These are phyloP conservation scores for Azolla pinnata DNA, from an alignment of 75 land plant species.

Conservation along the genomic window DNA sequence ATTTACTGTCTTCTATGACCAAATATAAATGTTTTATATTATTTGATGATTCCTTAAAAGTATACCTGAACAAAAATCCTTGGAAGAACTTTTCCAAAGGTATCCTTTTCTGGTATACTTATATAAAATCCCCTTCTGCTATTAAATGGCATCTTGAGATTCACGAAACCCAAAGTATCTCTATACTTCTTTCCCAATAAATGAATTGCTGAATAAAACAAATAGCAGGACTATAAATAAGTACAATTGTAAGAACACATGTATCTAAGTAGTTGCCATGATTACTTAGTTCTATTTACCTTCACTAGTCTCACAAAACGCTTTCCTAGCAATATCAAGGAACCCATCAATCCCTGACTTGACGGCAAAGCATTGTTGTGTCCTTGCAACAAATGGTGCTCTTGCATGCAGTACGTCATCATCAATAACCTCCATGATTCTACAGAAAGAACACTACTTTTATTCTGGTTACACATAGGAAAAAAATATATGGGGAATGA, in stretches of 20 bases:
- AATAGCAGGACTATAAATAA: too few relatives aligned
- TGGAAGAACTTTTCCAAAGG: slow-evolving; percentile 57
- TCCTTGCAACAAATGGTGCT: slow-evolving; percentile 79
- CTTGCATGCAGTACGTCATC: slow-evolving; percentile 87
- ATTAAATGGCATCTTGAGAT: slow-evolving; percentile 82
- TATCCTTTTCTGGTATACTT: slow-evolving; percentile 64
- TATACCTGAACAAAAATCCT: slow-evolving; percentile 79
- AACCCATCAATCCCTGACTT: slow-evolving; percentile 87
- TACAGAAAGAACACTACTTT: too few relatives aligned
- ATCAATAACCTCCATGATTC: slow-evolving; percentile 72
- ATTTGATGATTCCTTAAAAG: slow-evolving; percentile 3
- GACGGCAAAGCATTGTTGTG: slow-evolving; percentile 97
- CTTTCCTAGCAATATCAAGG: slow-evolving; percentile 75
- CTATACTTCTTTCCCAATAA: slow-evolving; percentile 76
- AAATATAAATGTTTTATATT: too few relatives aligned
- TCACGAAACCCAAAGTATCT: slow-evolving; percentile 65
- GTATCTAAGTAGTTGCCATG: too few relatives aligned
- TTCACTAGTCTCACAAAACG: slow-evolving; percentile 96
- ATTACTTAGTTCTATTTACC: too few relatives aligned
- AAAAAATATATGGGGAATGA: too few relatives aligned
- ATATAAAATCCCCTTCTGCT: slow-evolving; percentile 84
- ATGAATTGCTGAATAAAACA: slow-evolving; percentile 60
- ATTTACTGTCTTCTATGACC: too few relatives aligned
- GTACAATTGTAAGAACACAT: too few relatives aligned
- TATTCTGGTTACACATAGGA: too few relatives aligned